Evolutionary conservation across 768 basidiomycete species (phyloP), one percentile per base, ranked within the genome.

Genomic region (Tubosaeta sp.): DNA sequence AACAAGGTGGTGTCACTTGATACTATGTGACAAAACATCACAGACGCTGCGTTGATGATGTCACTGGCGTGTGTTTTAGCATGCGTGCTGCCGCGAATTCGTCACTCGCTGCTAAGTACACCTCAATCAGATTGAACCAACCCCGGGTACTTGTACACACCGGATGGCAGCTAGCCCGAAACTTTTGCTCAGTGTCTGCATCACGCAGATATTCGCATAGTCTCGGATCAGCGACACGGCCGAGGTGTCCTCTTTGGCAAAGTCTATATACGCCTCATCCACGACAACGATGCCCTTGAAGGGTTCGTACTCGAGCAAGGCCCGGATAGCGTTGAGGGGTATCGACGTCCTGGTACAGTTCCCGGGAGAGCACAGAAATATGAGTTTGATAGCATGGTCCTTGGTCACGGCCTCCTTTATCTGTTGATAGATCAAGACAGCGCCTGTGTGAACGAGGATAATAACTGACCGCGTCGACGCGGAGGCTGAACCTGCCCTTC

Each of bases 221-320:
- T 90, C 81, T 51, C 82, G 75, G 46, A 96, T 75, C 22, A 98
- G 74, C 4, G 78, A 72, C 13, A 78, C 82, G 0, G 91, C 89
- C 36, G 84, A 88, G 24, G 76, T 70, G 16, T 74, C 75, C 9
- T 75, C 66, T 0, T 76, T 76, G 0, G 88, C 82, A 61, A 98
- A 99, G 67, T 99, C 96, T 64, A 98, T 88, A 70, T 99, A 98
- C 0, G 96, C 96, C 68, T 99, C 96, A 63, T 99, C 96, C 5
- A 98, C 85, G 25, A 95, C 78, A 32, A 97, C 85, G 54, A 99
- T 83, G 7, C 96, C 96, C 58, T 84, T 90, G 79, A 90, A 98
- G 0, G 75, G 74, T 8, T 83, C 77, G 68, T 90, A 89, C 29
- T 93, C 84, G 21, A 96, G 73, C 14, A 98, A 68, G 10, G 77